phyloP scores from a whole-genome alignment of 108 stramenopile species.

The Stephanodiscus triporus region DNA sequence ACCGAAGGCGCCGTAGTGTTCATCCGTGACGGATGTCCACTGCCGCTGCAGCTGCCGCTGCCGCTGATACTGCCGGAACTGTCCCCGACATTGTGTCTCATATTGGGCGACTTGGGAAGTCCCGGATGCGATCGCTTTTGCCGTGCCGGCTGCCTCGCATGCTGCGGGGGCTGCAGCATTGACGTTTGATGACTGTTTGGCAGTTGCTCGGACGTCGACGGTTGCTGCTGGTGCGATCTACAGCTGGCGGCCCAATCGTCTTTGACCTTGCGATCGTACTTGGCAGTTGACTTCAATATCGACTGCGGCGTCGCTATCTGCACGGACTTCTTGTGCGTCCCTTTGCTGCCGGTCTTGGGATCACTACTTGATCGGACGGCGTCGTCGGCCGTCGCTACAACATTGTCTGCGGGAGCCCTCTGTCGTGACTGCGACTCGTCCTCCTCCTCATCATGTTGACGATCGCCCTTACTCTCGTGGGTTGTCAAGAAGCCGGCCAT shows the following conservation, averaged over 20 bases:
- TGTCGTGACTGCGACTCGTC: neutral
- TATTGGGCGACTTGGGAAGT: neutral
- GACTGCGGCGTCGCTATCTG: neutral
- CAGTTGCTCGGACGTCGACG: too few species aligned
- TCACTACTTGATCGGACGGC: too few species aligned
- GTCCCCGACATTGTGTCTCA: neutral
- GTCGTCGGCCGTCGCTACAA: neutral
- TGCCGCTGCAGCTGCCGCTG: neutral
- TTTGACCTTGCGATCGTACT: neutral
- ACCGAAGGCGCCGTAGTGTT: neutral
- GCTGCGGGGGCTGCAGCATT: neutral
- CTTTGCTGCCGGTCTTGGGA: neutral
- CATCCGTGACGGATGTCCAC: neutral
- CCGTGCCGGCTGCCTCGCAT: neutral
- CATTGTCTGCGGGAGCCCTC: neutral
- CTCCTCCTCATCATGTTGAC: neutral
- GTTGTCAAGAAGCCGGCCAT: slow-evolving; percentile 32
- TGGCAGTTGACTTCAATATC: slow-evolving; percentile 9
- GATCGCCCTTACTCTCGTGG: slow-evolving; percentile 6
- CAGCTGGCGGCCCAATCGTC: neutral
- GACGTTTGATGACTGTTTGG: neutral
- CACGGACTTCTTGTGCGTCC: neutral
- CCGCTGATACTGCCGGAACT: neutral
- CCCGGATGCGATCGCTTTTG: neutral
- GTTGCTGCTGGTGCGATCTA: too few species aligned